These are phyloP conservation scores for Pythium aristosporum DNA, from an alignment of 352 stramenopile species.

Conservation along the genomic window DNA sequence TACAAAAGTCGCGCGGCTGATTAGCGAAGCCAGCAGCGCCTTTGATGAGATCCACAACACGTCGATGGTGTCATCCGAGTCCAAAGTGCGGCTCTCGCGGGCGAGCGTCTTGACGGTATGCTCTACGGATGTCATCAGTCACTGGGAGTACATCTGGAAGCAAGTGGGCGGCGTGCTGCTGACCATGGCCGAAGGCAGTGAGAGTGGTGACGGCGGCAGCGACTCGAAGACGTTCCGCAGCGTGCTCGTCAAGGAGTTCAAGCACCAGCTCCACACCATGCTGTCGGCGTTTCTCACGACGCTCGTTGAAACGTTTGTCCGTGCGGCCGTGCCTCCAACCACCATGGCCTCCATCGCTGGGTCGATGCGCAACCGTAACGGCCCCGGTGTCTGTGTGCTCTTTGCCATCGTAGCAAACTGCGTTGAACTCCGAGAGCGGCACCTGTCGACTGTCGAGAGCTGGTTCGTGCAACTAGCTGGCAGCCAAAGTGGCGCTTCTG, in stretches of 20 bases:
- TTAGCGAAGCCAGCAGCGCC: slow-evolving; percentile 44
- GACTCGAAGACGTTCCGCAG: slow-evolving; percentile 27
- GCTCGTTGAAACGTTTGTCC: slow-evolving; percentile 40
- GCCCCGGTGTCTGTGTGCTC: slow-evolving; percentile 51
- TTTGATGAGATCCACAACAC: slow-evolving; percentile 65
- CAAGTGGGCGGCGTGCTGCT: slow-evolving; percentile 47
- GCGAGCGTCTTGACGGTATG: slow-evolving; percentile 50
- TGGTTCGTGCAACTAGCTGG: slow-evolving; percentile 49
- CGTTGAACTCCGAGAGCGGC: slow-evolving; percentile 63
- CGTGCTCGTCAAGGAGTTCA: slow-evolving; percentile 38
- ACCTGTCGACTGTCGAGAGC: slow-evolving; percentile 38
- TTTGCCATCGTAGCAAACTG: slow-evolving; percentile 74
- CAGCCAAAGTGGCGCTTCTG: slow-evolving; percentile 16
- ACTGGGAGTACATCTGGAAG: slow-evolving; percentile 56
- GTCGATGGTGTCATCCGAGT: slow-evolving; percentile 72
- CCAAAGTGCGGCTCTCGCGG: slow-evolving; percentile 55
- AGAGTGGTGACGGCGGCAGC: slow-evolving; percentile 16
- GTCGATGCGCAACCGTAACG: slow-evolving; percentile 26
- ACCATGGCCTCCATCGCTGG: slow-evolving; percentile 33
- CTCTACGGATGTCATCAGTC: slow-evolving; percentile 40
- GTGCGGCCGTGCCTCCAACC: slow-evolving; percentile 26
- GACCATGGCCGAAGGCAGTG: slow-evolving; percentile 39
- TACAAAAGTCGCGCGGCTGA: slow-evolving; percentile 45
- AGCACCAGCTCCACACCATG: slow-evolving; percentile 48
- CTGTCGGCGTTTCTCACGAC: slow-evolving; percentile 49